A percentile compares a stretch with the other conserved stretches of the same genome.
These are phyloP conservation scores for Ceratocystis cubensis DNA, from an alignment of 2,329 filamentous ascomycete genomes.

Conservation along the genomic window DNA sequence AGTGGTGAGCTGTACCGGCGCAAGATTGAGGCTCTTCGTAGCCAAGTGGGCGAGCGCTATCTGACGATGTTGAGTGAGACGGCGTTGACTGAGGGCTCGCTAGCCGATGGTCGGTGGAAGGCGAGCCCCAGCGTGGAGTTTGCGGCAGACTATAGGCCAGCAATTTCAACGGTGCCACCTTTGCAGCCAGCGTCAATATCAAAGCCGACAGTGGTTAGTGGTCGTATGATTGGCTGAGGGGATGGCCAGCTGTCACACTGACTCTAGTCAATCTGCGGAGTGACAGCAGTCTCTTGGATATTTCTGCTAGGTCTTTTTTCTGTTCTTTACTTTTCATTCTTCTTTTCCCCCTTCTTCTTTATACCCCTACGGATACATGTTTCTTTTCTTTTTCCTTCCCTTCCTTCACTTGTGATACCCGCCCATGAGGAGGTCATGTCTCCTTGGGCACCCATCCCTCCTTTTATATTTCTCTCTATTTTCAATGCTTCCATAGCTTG, in stretches of 20 bases:
- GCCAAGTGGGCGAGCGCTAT: conserved; percentile 78
- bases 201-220: conserved; percentile 41
- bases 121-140: conserved; percentile 31
- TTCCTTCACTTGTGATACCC: conserved; percentile 21
- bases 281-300: neutral
- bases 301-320: neutral
- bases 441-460: conserved; percentile 15
- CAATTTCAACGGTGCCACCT: conserved; percentile 4
- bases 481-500: conserved; percentile 9
- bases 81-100: conserved; percentile 22
- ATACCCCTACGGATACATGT: conserved; percentile 7
- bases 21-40: conserved; percentile 75
- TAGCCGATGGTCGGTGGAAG: conserved; percentile 35
- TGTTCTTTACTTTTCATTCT: conserved; percentile 13
- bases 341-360: conserved; percentile 23
- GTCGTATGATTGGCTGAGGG: conserved; percentile 38
- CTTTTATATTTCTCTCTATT: conserved; percentile 4
- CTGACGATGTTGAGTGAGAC: conserved; percentile 72
- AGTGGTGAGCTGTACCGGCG: conserved; percentile 70
- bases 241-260: neutral
- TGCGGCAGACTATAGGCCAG: neutral
- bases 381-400: conserved; percentile 9
- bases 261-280: neutral
- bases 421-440: conserved; percentile 5
- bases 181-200: conserved; percentile 22